phyloP scores from a whole-genome alignment of 257 asterid genomes.

The Solanum dulcamara region DNA sequence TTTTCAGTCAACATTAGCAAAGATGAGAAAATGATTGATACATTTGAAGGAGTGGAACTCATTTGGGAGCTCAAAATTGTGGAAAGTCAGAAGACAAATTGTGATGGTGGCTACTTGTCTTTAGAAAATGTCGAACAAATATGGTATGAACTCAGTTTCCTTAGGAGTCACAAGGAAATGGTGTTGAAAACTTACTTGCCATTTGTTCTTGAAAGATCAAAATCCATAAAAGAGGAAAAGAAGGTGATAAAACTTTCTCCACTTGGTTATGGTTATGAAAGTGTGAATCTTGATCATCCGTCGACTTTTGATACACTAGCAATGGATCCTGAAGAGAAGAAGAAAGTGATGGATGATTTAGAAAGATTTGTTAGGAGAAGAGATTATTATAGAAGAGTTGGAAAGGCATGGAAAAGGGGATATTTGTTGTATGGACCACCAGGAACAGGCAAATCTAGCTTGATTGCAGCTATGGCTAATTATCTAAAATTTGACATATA shows the following conservation, averaged over 20 bases:
- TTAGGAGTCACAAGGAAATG: not conserved
- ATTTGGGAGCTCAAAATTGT: constrained; percentile 3
- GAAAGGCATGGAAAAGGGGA: constrained; percentile 27
- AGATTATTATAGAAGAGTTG: constrained; percentile 15
- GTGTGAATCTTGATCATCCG: constrained; percentile 22
- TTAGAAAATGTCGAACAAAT: not conserved
- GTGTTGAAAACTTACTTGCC: constrained; percentile 11
- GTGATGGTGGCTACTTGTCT: not conserved
- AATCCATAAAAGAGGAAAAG: constrained; percentile 6
- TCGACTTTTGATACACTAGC: constrained; percentile 24
- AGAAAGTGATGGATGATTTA: constrained; percentile 11
- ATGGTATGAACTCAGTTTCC: constrained; percentile 13
- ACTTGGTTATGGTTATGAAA: not conserved
- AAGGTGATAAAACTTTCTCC: constrained; percentile 7
- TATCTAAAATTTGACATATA: constrained; percentile 13
- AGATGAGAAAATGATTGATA: constrained; percentile 9
- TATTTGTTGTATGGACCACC: constrained; percentile 22
- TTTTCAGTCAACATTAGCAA: not conserved
- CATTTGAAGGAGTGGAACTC: constrained; percentile 6
- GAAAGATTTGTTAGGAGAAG: constrained; percentile 12
- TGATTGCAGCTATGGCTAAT: constrained; percentile 24
- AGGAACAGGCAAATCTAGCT: constrained; percentile 20
- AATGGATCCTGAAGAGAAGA: constrained; percentile 16
- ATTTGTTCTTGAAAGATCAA: constrained; percentile 8
- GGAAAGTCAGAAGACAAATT: not conserved